Percentiles rank a stretch among this genome's conserved stretches.
These are phyloP conservation scores for Conringia planisiliqua DNA, from an alignment of 345 rosid genomes.

Conservation along the genomic window DNA sequence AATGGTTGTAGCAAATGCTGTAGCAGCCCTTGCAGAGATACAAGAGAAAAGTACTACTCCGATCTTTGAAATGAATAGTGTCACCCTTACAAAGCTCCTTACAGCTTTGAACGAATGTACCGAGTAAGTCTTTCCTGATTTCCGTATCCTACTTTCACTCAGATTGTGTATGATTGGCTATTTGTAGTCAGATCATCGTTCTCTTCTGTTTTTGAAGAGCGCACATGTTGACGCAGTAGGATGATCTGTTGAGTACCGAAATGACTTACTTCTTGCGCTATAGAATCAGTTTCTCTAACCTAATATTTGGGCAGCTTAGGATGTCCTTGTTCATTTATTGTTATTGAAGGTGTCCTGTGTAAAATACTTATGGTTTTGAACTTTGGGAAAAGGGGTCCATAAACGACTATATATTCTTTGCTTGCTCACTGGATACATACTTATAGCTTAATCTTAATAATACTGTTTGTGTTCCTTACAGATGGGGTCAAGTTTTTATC, in stretches of 20 bases:
- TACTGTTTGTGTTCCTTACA: slow-evolving; percentile 18
- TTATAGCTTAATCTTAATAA: neutral
- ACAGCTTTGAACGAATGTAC: slow-evolving; percentile 99
- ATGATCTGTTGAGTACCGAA: neutral
- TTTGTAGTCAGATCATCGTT: neutral
- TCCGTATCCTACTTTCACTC: slow-evolving; percentile 1
- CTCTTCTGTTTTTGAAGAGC: neutral
- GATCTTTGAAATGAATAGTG: slow-evolving; percentile 80
- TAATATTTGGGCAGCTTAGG: neutral
- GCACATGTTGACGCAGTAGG: neutral
- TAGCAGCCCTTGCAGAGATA: slow-evolving; percentile 97
- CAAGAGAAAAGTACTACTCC: slow-evolving; percentile 80
- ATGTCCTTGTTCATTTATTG: neutral
- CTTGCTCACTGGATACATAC: neutral
- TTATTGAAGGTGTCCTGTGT: neutral
- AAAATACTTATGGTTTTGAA: neutral
- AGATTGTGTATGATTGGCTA: neutral
- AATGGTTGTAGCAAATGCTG: slow-evolving; percentile 98
- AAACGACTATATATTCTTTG: neutral
- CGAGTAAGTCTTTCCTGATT: slow-evolving; percentile 53
- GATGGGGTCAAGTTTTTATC: slow-evolving; percentile 99
- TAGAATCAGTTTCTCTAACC: neutral
- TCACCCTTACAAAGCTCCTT: slow-evolving; percentile 85
- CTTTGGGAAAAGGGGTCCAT: neutral
- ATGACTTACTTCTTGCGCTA: neutral